A percentile compares a stretch with the other conserved stretches of the same genome.
Evolutionary conservation across 345 rosid species (phyloP).

Genomic region (Eucalyptus curtisii): DNA sequence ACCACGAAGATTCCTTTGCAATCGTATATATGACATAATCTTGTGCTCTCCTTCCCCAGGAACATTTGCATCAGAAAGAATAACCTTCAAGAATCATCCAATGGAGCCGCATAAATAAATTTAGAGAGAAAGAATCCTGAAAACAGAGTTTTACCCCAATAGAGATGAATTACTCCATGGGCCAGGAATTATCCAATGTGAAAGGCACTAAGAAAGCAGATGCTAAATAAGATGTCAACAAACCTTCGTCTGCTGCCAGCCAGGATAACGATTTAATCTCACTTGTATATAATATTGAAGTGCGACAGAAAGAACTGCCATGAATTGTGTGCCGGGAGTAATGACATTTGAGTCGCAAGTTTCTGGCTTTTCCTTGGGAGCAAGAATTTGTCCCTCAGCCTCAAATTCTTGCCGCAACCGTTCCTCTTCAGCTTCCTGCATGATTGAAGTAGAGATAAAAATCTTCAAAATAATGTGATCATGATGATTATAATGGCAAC

Average conservation of each 20-base stretch:
- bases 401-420: conserved; percentile 74
- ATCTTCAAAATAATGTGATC: neutral
- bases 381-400: conserved; percentile 39
- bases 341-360: conserved; percentile 92
- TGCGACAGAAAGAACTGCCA: conserved; percentile 82
- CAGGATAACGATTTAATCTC: conserved; percentile 75
- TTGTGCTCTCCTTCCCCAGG: conserved; percentile 99
- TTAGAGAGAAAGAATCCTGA: conserved; percentile 48
- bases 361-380: conserved; percentile 66
- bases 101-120: conserved; percentile 47
- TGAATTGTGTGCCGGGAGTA: conserved; percentile 93
- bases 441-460: neutral
- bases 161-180: conserved; percentile 35
- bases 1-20: conserved; percentile 74
- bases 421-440: conserved; percentile 91
- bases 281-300: conserved; percentile 83
- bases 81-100: conserved; percentile 81
- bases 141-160: conserved; percentile 17
- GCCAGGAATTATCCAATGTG: conserved; percentile 37
- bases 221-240: conserved; percentile 3
- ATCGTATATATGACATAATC: conserved; percentile 89
- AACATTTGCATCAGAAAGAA: conserved; percentile 94
- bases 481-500: neutral
- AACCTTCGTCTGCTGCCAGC: conserved; percentile 86
- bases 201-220: conserved; percentile 6